These are phyloP conservation scores for Colletotrichum lini DNA, from an alignment of 2,329 filamentous ascomycete genomes.

Conservation along the genomic window DNA sequence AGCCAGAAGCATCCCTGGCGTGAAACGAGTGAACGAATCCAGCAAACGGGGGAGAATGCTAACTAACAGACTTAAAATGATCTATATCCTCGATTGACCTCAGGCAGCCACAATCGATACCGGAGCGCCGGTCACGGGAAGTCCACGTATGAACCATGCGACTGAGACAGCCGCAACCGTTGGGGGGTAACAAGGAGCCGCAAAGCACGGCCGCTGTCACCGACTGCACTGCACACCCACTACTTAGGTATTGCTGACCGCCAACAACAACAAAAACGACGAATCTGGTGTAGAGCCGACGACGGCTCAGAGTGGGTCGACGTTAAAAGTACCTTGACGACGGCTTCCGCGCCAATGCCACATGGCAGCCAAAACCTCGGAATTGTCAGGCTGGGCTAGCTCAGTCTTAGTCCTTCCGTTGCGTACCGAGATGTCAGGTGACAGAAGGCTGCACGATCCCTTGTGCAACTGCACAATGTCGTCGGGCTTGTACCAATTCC, in stretches of 20 bases:
- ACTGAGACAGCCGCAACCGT: conserved; percentile 17
- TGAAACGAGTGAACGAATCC: conserved; percentile 1
- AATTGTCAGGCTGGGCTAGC: not conserved
- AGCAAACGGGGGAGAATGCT: not conserved
- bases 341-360: conserved; percentile 1
- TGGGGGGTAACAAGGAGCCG: not conserved
- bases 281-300: not conserved
- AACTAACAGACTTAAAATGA: not conserved
- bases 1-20: conserved; percentile 34
- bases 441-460: not conserved
- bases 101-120: conserved; percentile 26
- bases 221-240: not conserved
- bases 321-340: not conserved
- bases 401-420: not conserved
- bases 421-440: not conserved
- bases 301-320: not conserved
- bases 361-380: conserved; percentile 5
- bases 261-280: not conserved
- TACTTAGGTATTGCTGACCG: too few relatives aligned
- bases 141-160: not conserved
- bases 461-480: not conserved
- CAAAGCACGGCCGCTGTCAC: not conserved
- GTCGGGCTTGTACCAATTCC: not conserved
- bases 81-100: conserved; percentile 9
- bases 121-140: conserved; percentile 4